Evolutionary conservation across 2,329 filamentous ascomycete species (phyloP), one percentile per base, ranked within the genome.

Genomic region (Ustilaginoidea virens): DNA sequence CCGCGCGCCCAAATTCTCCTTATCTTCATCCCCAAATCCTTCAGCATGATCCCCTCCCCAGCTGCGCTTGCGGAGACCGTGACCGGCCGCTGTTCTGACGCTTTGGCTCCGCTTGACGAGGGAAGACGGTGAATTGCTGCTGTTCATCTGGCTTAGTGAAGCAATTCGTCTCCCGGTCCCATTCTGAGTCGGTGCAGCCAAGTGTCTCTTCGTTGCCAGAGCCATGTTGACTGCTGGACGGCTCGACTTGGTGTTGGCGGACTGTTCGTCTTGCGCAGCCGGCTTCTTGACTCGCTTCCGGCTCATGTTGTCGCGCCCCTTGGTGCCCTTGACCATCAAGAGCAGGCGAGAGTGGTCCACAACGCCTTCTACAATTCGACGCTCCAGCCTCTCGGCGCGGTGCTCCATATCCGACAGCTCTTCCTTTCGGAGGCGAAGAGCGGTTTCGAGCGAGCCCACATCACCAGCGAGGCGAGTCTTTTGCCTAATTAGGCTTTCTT

Each of bases 311-410:
- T 72, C 68, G 8, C 60, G 54, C 8, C 55, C 55, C 41, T 60
- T 62, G 39, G 51, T 58, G 4, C 68, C 58, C 56, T 81, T 77
- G 39, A 73, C 63, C 60, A 90, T 80, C 33, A 96, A 69, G n/a
- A 94, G 65, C 16, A 87, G 75, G 5, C 87, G 79, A 13, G 87
- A 94, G 49, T 96, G 87, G 43, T 96, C 86, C 58, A 98, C 92
- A 37, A 96, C 82, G 16, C 87, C 86, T 39, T 96, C 87, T 18
- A 98, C 60, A 40, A 98, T 93, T 16, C 90, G 76, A 29, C 86
- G 80, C 56, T 98, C 90, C 15, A 98, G 64, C 4, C 74, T 71
- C 49, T 94, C 85, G 3, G 87, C 90, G 36, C 87, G 80, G 8
- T 69, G 62, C 49, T 96, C 87, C 80, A 98, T 94, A 16, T 80